Conservation (phyloP, 2,329 filamentous ascomycete genomes). For the Colletotrichum karsti region DNA sequence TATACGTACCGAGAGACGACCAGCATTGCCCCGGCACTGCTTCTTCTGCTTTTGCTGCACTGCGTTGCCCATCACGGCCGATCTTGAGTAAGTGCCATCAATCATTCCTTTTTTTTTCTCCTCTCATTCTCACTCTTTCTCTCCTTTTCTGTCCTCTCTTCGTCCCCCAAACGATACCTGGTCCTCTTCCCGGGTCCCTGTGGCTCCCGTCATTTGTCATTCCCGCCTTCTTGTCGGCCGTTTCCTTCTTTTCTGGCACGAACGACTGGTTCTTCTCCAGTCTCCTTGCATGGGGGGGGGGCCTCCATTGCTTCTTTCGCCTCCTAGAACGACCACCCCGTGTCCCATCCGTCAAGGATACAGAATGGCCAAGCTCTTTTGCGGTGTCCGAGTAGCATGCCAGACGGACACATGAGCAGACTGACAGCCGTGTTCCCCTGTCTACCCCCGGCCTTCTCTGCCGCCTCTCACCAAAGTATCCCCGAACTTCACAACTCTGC, state of each 20-base stretch:
- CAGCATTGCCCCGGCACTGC: conserved; percentile 7
- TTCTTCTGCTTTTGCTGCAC: background rate
- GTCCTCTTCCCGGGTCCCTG: background rate
- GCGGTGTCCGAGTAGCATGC: conserved; percentile 12
- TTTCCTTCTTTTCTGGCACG: conserved; percentile 2
- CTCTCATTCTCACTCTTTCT: conserved; percentile 2
- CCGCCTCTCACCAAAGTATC: background rate
- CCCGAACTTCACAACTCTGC: background rate
- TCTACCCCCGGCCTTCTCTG: background rate
- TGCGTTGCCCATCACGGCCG: conserved; percentile 18
- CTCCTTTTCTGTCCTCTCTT: background rate
- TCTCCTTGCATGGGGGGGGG: conserved; percentile 18
- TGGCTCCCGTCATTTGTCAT: conserved; percentile 25
- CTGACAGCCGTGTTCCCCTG: conserved; percentile 15
- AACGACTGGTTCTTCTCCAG: background rate
- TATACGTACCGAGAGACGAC: conserved; percentile 5
- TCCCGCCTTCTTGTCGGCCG: conserved; percentile 1
- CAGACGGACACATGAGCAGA: conserved; percentile 10
- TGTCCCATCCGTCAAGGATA: conserved; percentile 12
- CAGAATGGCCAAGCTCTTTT: conserved; percentile 7
- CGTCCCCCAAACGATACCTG: background rate
- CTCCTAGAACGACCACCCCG: background rate
- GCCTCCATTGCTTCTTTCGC: conserved; percentile 8
- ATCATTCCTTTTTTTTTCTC: conserved; percentile 25
- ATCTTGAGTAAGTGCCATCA: conserved; percentile 21